Conservation (phyloP, 177 flowering plant species). For the Vitis hybrid region DNA sequence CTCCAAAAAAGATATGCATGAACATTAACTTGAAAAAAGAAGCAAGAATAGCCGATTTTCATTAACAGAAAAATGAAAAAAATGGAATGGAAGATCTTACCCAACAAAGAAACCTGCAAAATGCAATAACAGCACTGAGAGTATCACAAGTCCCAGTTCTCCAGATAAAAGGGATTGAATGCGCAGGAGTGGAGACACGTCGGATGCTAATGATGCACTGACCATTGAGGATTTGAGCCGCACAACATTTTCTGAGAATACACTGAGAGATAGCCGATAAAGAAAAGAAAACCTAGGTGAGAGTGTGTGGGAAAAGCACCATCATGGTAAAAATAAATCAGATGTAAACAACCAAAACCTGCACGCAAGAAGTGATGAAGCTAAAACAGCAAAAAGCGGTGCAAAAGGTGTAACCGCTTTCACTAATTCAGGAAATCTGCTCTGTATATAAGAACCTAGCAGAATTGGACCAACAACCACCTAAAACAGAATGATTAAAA, state of each 20-base stretch:
- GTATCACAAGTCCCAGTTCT: constrained; percentile 54
- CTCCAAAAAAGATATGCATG: too few species aligned
- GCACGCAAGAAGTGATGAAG: constrained; percentile 68
- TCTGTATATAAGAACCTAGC: constrained; percentile 68
- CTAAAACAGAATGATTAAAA: constrained; percentile 25
- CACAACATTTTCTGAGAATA: constrained; percentile 76
- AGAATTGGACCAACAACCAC: constrained; percentile 82
- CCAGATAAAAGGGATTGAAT: constrained; percentile 48
- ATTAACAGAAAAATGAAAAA: neutral
- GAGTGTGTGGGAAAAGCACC: neutral
- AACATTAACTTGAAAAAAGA: too few species aligned
- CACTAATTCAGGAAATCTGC: constrained; percentile 56
- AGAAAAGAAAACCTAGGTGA: neutral
- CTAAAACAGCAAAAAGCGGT: constrained; percentile 70
- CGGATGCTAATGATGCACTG: constrained; percentile 37
- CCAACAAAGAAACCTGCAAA: constrained; percentile 80
- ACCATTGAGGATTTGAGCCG: constrained; percentile 48
- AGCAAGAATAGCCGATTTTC: neutral
- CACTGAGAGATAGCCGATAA: constrained; percentile 36
- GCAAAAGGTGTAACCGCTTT: constrained; percentile 57
- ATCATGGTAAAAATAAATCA: neutral
- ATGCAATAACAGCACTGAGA: constrained; percentile 67
- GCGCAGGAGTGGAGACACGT: constrained; percentile 31
- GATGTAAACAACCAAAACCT: constrained; percentile 36
- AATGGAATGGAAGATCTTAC: constrained; percentile 32